Base-by-base conservation (phyloP, 495 filamentous ascomycete genomes). In the Xanthoparmelia taractica region DNA sequence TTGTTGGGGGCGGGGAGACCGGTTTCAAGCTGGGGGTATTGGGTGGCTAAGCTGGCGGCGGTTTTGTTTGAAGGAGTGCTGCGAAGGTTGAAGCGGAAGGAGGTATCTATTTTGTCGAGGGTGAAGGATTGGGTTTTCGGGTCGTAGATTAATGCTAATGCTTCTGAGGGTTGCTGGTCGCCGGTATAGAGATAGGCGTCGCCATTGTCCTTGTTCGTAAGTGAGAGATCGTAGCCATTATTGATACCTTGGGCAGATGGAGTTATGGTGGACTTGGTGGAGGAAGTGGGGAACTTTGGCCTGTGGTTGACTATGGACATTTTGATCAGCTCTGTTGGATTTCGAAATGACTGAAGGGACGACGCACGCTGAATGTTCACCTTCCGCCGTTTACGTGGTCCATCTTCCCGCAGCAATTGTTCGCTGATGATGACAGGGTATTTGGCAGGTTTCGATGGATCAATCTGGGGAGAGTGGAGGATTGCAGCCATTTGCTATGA, bases 1-100 rank as follows among this genome's bases (percentile, higher is more conserved):
- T 74, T 69, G 17, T 70, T 65, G 18, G 74, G 72, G 36, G 76
- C 73, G 10, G 45, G 61, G 43, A 79, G 52, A 75, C 77, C 34
- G 73, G 78, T 76, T 33, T 74, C 72, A 8, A 81, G 70, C 57
- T 81, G 79, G 38, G 76, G 72, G 67, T 79, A 76, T 61, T 81
- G 76, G 48, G 76, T 72, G 20, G 75, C 66, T 25, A 80, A 72
- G 61, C 76, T 74, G 52, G 76, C 76, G 59, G 76, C 71, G 34
- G 78, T 74, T 66, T 80, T 78, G 40, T 70, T 65, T 23, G 75
- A 73, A 1, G 78, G 78, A 18, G 79, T 77, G 37, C 79, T 77
- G 29, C 74, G 74, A 10, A 85, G 73, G 61, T 85, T 85, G 77
- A 85, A 84, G 64, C 81, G 81, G 65, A 82, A 74, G 33, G 78